Conservation (phyloP, 768 basidiomycete genomes). For the Tephrocybe rancida region DNA sequence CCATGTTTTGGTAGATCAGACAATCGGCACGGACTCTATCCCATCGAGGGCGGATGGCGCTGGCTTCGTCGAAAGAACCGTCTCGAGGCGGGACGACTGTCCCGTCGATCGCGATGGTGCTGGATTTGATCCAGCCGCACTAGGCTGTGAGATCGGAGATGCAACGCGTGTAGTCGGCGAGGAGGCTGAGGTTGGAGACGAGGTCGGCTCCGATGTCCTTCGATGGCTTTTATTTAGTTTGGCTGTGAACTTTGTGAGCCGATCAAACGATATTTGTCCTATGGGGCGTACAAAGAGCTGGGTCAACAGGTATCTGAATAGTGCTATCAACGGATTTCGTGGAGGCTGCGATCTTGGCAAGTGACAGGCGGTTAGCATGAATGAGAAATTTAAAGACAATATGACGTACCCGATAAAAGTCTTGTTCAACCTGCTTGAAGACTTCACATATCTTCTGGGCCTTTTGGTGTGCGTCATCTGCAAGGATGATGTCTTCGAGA, state of each 20-base stretch:
- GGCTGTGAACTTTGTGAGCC: too few species aligned
- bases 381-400: not conserved
- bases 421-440: conserved; percentile 36
- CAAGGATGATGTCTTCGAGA: conserved; percentile 25
- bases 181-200: conserved; percentile 37
- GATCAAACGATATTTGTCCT: too few species aligned
- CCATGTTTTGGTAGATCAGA: too few species aligned
- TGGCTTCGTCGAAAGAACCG: not conserved
- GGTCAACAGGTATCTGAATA: conserved; percentile 37
- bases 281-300: conserved; percentile 34
- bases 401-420: conserved; percentile 36
- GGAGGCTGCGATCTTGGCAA: conserved; percentile 42
- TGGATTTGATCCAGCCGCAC: conserved; percentile 30
- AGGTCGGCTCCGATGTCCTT: conserved; percentile 40
- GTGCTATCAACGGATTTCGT: conserved; percentile 35
- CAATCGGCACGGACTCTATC: not conserved
- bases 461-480: conserved; percentile 26
- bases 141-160: conserved; percentile 29
- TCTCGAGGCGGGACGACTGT: conserved; percentile 8
- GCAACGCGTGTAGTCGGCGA: conserved; percentile 32
- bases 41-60: conserved; percentile 14
- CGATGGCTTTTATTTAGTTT: conserved; percentile 32
- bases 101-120: conserved; percentile 9
- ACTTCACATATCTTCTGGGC: conserved; percentile 26
- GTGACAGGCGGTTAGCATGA: too few species aligned